A percentile compares a stretch with the other conserved stretches of the same genome.
phyloP scores from a whole-genome alignment of 75 land plant species.

The Gnetum montanum region DNA sequence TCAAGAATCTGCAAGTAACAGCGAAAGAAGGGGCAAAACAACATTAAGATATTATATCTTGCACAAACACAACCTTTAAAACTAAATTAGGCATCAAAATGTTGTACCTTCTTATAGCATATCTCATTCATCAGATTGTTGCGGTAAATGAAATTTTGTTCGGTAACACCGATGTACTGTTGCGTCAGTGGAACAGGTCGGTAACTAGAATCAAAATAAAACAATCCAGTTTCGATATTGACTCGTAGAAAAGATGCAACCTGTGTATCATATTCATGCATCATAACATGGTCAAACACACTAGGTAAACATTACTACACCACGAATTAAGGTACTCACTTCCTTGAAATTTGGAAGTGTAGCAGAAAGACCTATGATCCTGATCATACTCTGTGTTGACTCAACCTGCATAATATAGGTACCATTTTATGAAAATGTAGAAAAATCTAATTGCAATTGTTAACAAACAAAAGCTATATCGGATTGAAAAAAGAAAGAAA shows the following conservation, averaged over 20 bases:
- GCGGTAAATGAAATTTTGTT: conserved; percentile 64
- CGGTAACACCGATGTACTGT: conserved; percentile 89
- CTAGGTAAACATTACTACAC: not conserved
- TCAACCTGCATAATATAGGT: no score
- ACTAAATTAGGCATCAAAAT: no score
- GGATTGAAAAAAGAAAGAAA: no score
- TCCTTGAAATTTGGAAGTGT: conserved; percentile 92
- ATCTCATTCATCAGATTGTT: conserved; percentile 76
- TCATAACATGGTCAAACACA: no score
- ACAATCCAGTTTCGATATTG: conserved; percentile 77
- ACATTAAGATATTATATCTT: no score
- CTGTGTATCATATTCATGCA: conserved; percentile 33
- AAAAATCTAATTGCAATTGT: no score
- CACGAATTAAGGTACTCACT: conserved; percentile 44
- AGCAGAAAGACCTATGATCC: conserved; percentile 96
- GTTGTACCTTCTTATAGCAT: conserved; percentile 81
- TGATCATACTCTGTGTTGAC: conserved; percentile 91
- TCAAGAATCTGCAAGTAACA: conserved; percentile 77
- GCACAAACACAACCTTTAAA: no score
- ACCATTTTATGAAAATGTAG: no score
- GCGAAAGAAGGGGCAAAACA: not conserved
- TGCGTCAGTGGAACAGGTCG: conserved; percentile 98
- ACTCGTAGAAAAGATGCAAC: conserved; percentile 94
- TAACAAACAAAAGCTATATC: no score
- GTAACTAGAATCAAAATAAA: conserved; percentile 92